phyloP scores from a whole-genome alignment of 257 asterid genomes.

The Mentha longifolia region DNA sequence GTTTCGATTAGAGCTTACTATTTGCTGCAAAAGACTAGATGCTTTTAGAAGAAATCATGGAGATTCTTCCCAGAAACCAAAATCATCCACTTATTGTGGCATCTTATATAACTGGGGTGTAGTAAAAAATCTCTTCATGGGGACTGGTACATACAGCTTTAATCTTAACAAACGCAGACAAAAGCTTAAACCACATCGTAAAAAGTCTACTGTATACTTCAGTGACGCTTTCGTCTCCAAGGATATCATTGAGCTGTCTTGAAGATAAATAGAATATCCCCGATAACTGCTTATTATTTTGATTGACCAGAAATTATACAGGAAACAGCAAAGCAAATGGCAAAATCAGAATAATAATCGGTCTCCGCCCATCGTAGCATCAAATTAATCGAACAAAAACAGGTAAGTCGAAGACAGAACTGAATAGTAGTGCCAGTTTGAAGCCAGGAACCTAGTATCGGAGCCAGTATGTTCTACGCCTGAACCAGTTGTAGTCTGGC shows the following conservation, averaged over 20 bases:
- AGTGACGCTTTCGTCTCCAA: neutral
- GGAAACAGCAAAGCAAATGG: slow-evolving; percentile 23
- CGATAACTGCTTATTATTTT: slow-evolving; percentile 44
- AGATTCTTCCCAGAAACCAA: neutral
- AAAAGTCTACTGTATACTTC: slow-evolving; percentile 18
- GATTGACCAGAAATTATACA: slow-evolving; percentile 41
- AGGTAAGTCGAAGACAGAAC: slow-evolving; percentile 11
- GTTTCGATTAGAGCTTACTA: no score
- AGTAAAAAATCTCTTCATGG: neutral
- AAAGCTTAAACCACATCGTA: neutral
- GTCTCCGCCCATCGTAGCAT: slow-evolving; percentile 18
- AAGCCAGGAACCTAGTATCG: slow-evolving; percentile 67
- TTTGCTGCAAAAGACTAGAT: neutral
- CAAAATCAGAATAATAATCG: slow-evolving; percentile 6
- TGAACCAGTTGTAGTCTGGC: slow-evolving; percentile 99
- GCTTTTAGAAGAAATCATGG: neutral
- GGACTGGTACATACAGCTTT: slow-evolving; percentile 23
- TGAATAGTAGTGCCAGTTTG: slow-evolving; percentile 22
- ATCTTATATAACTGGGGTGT: slow-evolving; percentile 8
- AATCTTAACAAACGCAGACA: slow-evolving; percentile 12
- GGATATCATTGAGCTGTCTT: neutral
- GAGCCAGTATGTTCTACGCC: slow-evolving; percentile 98
- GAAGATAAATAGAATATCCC: slow-evolving; percentile 21
- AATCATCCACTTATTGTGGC: slow-evolving; percentile 16
- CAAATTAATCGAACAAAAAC: slow-evolving; percentile 16